phyloP scores from a whole-genome alignment of 495 filamentous ascomycete genomes.

The Tuber magnatum region DNA sequence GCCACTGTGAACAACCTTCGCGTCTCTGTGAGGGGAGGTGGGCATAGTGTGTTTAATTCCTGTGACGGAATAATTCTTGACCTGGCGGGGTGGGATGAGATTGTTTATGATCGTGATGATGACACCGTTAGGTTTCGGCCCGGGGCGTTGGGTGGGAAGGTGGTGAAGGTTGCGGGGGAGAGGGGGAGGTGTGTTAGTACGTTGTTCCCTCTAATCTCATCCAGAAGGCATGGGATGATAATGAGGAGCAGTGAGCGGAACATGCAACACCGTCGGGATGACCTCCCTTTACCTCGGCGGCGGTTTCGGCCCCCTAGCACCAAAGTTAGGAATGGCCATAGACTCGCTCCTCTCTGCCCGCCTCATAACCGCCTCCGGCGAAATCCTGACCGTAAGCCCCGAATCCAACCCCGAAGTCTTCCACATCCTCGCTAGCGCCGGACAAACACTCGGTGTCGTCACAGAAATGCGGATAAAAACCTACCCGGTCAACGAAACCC shows the following conservation, averaged over 20 bases:
- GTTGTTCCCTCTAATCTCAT: background rate
- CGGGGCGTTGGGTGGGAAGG: constrained; percentile 8
- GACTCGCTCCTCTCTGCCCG: constrained; percentile 42
- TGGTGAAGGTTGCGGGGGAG: constrained; percentile 9
- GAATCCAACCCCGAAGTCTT: constrained; percentile 46
- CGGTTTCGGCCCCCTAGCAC: constrained; percentile 41
- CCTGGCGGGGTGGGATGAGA: constrained; percentile 13
- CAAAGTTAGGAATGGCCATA: constrained; percentile 42
- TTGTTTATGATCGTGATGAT: constrained; percentile 10
- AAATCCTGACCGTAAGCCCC: constrained; percentile 40
- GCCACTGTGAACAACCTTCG: background rate
- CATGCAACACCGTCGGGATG: constrained; percentile 38
- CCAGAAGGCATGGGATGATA: background rate
- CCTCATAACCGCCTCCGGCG: constrained; percentile 41
- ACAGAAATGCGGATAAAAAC: constrained; percentile 28
- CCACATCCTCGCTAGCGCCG: constrained; percentile 47
- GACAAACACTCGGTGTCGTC: constrained; percentile 50
- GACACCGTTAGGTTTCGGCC: constrained; percentile 9
- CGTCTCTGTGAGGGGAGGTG: constrained; percentile 15
- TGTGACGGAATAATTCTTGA: constrained; percentile 23
- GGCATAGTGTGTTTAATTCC: constrained; percentile 21
- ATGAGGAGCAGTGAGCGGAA: constrained; percentile 9
- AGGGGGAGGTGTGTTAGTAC: constrained; percentile 18
- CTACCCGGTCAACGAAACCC: background rate
- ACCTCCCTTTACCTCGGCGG: constrained; percentile 43